Percentiles rank a stretch among this genome's conserved stretches.
These are phyloP conservation scores for Rhizophagus prolifer DNA, from an alignment of 192 early-diverging fungal species.

Conservation along the genomic window DNA sequence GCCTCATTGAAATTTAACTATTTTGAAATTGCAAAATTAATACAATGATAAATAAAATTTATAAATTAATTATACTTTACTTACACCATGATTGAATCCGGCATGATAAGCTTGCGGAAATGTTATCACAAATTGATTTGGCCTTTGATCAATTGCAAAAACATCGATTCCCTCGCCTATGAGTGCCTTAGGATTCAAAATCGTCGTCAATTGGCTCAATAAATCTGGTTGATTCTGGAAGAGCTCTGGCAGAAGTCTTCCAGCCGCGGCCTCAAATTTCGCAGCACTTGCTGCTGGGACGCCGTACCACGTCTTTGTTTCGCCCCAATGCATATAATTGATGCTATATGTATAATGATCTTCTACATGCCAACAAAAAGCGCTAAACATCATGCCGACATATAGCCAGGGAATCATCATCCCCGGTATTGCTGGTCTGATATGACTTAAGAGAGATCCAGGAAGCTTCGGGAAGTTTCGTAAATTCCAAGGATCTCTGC, in stretches of 20 bases:
- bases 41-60: background rate
- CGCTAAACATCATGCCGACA: conserved; percentile 91
- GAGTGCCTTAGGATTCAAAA: conserved; percentile 79
- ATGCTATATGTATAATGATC: conserved; percentile 96
- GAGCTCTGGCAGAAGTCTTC: conserved; percentile 75
- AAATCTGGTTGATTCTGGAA: conserved; percentile 91
- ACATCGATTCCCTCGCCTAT: conserved; percentile 74
- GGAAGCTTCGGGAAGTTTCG: conserved; percentile 81
- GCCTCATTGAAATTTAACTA: conserved; percentile 94
- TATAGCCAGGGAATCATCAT: conserved; percentile 99
- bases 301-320: conserved; percentile 98
- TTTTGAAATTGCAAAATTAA: conserved; percentile 21
- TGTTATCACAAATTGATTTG: conserved; percentile 92
- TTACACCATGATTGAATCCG: conserved; percentile 95
- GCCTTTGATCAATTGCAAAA: conserved; percentile 79
- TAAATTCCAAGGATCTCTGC: conserved; percentile 81
- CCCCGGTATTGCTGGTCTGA: conserved; percentile 91
- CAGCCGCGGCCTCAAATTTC: conserved; percentile 85
- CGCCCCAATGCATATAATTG: conserved; percentile 96
- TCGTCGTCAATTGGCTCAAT: conserved; percentile 91
- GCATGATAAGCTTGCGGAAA: conserved; percentile 94
- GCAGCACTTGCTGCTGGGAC: conserved; percentile 78
- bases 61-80: conserved; percentile 2
- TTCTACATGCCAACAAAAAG: conserved; percentile 98
- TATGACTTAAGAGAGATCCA: conserved; percentile 83